A percentile compares a stretch with the other conserved stretches of the same genome.
Conservation (phyloP, 192 early-diverging fungal species). For the Phlyctochytrium bullatum region DNA sequence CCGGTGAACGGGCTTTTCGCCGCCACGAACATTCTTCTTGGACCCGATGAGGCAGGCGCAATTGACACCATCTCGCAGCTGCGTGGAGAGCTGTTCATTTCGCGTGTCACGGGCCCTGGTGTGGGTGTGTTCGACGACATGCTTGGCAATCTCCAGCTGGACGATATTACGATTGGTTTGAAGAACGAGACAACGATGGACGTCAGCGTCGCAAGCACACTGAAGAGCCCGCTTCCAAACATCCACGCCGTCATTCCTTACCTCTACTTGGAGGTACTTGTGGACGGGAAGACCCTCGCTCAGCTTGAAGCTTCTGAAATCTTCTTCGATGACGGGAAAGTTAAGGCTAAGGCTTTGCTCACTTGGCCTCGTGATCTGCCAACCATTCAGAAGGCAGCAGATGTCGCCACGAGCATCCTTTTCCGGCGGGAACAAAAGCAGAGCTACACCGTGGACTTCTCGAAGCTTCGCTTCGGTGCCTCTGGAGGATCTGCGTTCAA, state of each 20-base stretch:
- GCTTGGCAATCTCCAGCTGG: constrained; percentile 9
- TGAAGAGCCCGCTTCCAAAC: constrained; percentile 2
- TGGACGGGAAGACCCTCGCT: constrained; percentile 12
- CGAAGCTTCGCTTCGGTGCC: constrained; percentile 7
- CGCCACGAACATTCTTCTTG: background rate
- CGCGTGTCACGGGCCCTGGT: constrained; percentile 6
- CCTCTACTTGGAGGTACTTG: constrained; percentile 1
- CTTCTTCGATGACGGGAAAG: constrained; percentile 7
- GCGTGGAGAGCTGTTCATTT: constrained; percentile 11
- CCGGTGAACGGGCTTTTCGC: background rate
- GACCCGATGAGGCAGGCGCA: background rate
- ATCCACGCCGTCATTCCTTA: constrained; percentile 17
- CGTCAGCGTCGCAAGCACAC: constrained; percentile 4
- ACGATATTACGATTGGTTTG: constrained; percentile 8
- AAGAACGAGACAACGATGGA: background rate
- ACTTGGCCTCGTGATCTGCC: background rate
- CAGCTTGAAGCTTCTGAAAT: constrained; percentile 9
- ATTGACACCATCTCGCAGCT: background rate
- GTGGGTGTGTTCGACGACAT: constrained; percentile 8
- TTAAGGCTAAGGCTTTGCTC: background rate
- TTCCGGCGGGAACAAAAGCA: constrained; percentile 13
- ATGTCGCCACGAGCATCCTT: constrained; percentile 14
- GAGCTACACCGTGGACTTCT: background rate
- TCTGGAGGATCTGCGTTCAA: constrained; percentile 11
- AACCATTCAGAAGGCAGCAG: constrained; percentile 3